Conservation (phyloP, 768 basidiomycete species). For the Sporobolomyces pararoseus region DNA sequence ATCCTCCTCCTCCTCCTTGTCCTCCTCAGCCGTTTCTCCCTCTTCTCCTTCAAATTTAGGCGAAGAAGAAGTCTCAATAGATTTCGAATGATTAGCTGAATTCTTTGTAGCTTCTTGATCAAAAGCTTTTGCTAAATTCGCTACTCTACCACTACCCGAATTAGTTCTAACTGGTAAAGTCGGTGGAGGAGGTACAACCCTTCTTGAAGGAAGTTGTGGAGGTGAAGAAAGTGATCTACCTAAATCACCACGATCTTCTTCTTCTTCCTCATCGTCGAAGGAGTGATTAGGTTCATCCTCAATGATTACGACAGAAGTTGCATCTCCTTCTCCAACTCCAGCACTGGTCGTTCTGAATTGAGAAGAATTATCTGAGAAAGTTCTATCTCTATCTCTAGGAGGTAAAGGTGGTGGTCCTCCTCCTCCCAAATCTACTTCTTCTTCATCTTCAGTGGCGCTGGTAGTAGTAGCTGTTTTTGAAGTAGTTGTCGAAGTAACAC, state of each 20-base stretch:
- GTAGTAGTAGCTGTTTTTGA: not conserved
- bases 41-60: not conserved
- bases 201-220: not conserved
- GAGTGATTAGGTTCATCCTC: too few species aligned
- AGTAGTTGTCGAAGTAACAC: not conserved
- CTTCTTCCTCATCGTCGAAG: too few species aligned
- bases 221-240: not conserved
- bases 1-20: conserved; percentile 26
- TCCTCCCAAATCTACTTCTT: not conserved
- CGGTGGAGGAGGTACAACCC: not conserved
- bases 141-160: not conserved
- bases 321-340: too few species aligned
- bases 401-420: too few species aligned
- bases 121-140: conserved; percentile 16
- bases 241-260: conserved; percentile 23
- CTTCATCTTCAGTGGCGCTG: not conserved
- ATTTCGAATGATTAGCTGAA: not conserved
- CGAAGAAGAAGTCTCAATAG: not conserved
- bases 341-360: too few species aligned
- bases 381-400: too few species aligned
- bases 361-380: too few species aligned
- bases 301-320: too few species aligned
- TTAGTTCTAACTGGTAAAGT: not conserved
- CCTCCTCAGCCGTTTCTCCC: conserved; percentile 1
- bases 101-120: conserved; percentile 7